phyloP scores from a whole-genome alignment of 352 stramenopile species.

The Phytophthora quininea region DNA sequence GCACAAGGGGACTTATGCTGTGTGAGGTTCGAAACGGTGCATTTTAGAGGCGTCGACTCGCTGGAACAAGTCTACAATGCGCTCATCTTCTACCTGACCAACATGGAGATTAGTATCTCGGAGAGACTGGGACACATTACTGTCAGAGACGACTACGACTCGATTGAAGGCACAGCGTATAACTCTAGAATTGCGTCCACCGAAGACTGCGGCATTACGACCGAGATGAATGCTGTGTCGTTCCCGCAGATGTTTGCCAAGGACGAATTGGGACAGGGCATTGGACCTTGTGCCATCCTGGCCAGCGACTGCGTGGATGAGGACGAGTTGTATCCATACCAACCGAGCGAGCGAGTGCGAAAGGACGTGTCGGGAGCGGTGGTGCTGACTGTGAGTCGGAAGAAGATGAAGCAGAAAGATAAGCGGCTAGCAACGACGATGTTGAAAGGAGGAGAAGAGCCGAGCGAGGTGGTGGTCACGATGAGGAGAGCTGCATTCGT shows the following conservation, averaged over 20 bases:
- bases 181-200: slow-evolving; percentile 38
- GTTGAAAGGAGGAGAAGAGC: slow-evolving; percentile 8
- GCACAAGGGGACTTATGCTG: slow-evolving; percentile 32
- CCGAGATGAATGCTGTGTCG: slow-evolving; percentile 36
- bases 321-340: slow-evolving; percentile 51
- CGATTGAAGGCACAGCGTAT: slow-evolving; percentile 26
- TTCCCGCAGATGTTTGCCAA: slow-evolving; percentile 33
- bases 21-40: slow-evolving; percentile 40
- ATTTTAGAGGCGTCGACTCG: slow-evolving; percentile 38
- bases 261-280: slow-evolving; percentile 15
- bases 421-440: slow-evolving; percentile 8
- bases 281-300: slow-evolving; percentile 27
- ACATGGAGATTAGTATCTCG: slow-evolving; percentile 54
- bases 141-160: slow-evolving; percentile 50
- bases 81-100: slow-evolving; percentile 43
- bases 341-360: slow-evolving; percentile 28
- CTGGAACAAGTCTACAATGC: slow-evolving; percentile 46
- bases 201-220: slow-evolving; percentile 27
- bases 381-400: slow-evolving; percentile 20
- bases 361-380: slow-evolving; percentile 40
- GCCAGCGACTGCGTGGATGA: slow-evolving; percentile 38
- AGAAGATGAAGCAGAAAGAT: slow-evolving; percentile 14
- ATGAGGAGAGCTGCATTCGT: slow-evolving; percentile 34
- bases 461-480: slow-evolving; percentile 36
- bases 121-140: slow-evolving; percentile 44